These are phyloP conservation scores for Circinella umbellata DNA, from an alignment of 371 early-diverging fungal species.

Conservation along the genomic window DNA sequence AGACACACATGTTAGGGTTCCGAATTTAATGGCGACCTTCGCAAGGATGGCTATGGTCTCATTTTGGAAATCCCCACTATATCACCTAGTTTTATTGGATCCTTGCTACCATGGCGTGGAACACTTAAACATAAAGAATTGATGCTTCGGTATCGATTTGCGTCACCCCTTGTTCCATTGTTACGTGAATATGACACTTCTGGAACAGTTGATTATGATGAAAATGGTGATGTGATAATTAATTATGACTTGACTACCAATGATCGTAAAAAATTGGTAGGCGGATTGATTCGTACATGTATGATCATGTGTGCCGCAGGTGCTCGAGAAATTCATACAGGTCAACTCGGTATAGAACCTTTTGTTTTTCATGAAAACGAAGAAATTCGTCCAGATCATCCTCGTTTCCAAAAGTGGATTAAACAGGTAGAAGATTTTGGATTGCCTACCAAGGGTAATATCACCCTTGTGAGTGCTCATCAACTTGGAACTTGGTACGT, in stretches of 20 bases:
- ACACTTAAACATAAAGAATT: slow-evolving; percentile 53
- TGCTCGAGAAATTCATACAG: slow-evolving; percentile 61
- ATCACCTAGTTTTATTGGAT: slow-evolving; percentile 47
- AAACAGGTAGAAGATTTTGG: slow-evolving; percentile 22
- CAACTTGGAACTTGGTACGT: slow-evolving; percentile 62
- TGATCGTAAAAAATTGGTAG: slow-evolving; percentile 49
- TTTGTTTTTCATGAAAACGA: slow-evolving; percentile 37
- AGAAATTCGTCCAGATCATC: slow-evolving; percentile 30
- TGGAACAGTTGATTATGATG: slow-evolving; percentile 25
- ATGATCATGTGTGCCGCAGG: slow-evolving; percentile 70
- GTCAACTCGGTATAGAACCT: slow-evolving; percentile 38
- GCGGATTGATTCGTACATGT: slow-evolving; percentile 48
- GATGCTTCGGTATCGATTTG: slow-evolving; percentile 49
- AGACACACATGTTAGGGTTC: neutral
- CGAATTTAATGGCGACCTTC: neutral
- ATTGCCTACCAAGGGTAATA: slow-evolving; percentile 17
- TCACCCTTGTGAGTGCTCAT: slow-evolving; percentile 40
- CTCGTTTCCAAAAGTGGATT: slow-evolving; percentile 30
- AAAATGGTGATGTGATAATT: slow-evolving; percentile 14
- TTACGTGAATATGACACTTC: slow-evolving; percentile 65
- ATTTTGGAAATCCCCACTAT: slow-evolving; percentile 56
- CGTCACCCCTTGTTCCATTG: slow-evolving; percentile 55
- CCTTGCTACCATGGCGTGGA: slow-evolving; percentile 48
- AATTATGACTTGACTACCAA: slow-evolving; percentile 51
- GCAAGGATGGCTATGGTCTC: slow-evolving; percentile 2